A percentile compares a stretch with the other conserved stretches of the same genome.
phyloP scores from a whole-genome alignment of 208 protist species.

The Angomonas desouzai region DNA sequence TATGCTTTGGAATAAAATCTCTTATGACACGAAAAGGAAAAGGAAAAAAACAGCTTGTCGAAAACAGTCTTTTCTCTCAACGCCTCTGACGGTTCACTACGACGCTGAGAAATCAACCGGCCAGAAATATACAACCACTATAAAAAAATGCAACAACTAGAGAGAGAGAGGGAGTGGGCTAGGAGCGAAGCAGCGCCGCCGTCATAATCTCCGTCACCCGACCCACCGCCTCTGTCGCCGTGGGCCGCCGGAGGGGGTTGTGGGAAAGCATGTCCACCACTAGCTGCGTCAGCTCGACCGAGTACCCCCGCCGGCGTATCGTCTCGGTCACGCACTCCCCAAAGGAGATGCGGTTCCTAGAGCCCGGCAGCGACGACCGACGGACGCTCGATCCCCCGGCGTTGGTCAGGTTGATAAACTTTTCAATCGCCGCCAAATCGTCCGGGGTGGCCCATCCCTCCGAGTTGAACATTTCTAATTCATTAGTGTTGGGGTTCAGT shows the following conservation, averaged over 20 bases:
- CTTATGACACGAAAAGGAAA: not conserved
- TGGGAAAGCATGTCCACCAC: conserved; percentile 52
- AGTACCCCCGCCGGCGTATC: conserved; percentile 47
- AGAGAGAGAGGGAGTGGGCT: too few relatives aligned
- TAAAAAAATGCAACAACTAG: too few relatives aligned
- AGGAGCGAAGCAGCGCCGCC: conserved; percentile 16
- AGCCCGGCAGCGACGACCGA: not conserved
- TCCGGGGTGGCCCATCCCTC: conserved; percentile 46
- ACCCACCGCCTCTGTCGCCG: conserved; percentile 23
- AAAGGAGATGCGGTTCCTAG: conserved; percentile 24
- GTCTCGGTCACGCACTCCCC: conserved; percentile 36
- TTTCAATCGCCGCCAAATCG: conserved; percentile 31
- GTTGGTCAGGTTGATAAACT: conserved; percentile 22
- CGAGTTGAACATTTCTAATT: conserved; percentile 56
- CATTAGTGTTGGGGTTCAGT: conserved; percentile 37
- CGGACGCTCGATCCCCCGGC: conserved; percentile 14
- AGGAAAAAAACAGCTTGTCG: too few relatives aligned
- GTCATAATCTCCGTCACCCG: conserved; percentile 62
- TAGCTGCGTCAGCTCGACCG: conserved; percentile 34
- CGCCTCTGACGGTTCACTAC: too few relatives aligned
- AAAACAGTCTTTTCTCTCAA: too few relatives aligned
- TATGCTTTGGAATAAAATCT: not conserved
- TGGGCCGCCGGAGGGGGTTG: conserved; percentile 52
- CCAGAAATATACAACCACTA: too few relatives aligned
- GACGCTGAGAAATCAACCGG: too few relatives aligned